Evolutionary conservation across 495 filamentous ascomycete genomes (phyloP).

Genomic region (Sabuloglossum arenarium): DNA sequence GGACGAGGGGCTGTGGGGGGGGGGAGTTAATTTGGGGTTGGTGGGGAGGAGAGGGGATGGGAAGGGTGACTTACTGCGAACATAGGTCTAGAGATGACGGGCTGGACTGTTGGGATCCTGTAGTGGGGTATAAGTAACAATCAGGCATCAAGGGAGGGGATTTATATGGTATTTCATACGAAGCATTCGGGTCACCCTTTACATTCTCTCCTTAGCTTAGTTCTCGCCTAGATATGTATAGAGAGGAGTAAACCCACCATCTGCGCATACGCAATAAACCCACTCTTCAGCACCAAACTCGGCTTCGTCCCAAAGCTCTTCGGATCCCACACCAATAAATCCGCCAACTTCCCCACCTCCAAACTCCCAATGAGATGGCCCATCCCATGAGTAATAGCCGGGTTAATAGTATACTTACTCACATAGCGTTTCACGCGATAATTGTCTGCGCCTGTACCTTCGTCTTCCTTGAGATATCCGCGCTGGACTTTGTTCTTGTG

Average conservation of each 20-base stretch:
- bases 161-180: slow-evolving; percentile 11
- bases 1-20: slow-evolving; percentile 31
- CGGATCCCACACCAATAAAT: slow-evolving; percentile 78
- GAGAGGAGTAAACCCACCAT: slow-evolving; percentile 37
- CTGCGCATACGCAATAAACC: slow-evolving; percentile 66
- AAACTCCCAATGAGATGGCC: slow-evolving; percentile 70
- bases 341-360: slow-evolving; percentile 79
- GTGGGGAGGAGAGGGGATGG: neutral
- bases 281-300: slow-evolving; percentile 64
- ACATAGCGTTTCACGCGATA: slow-evolving; percentile 86
- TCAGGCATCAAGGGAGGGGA: neutral
- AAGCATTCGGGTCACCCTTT: slow-evolving; percentile 83
- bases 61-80: slow-evolving; percentile 40
- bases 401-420: slow-evolving; percentile 96
- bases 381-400: slow-evolving; percentile 87
- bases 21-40: neutral
- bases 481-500: slow-evolving; percentile 94
- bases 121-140: neutral
- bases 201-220: neutral
- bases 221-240: neutral
- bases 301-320: slow-evolving; percentile 83
- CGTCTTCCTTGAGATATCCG: slow-evolving; percentile 55
- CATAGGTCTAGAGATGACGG: slow-evolving; percentile 71
- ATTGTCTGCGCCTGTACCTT: slow-evolving; percentile 71
- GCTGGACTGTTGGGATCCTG: slow-evolving; percentile 71